Conservation (phyloP, 1,284 basidiomycete species). For the Phellinidium pouzarii region DNA sequence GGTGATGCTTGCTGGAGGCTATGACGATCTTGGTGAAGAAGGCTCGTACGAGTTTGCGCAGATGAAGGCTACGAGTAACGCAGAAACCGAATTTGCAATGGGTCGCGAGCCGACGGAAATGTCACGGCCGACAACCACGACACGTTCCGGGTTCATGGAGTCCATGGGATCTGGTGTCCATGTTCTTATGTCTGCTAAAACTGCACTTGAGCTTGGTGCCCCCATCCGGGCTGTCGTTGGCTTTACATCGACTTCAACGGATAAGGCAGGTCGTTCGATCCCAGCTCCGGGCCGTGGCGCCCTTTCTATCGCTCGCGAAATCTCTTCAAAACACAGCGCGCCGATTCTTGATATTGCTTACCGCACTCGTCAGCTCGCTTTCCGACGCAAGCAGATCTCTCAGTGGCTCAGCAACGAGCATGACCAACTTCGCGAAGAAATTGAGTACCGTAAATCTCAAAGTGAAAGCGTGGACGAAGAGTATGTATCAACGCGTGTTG, state of each 20-base stretch:
- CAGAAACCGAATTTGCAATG: constrained; percentile 95
- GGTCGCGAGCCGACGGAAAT: constrained; percentile 98
- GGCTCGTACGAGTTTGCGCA: constrained; percentile 97
- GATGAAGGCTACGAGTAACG: constrained; percentile 99
- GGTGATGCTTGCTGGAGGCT: constrained; percentile 98
- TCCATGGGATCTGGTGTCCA: constrained; percentile 96
- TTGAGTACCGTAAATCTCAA: constrained; percentile 53
- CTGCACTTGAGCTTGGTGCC: constrained; percentile 89
- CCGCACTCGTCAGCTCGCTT: constrained; percentile 84
- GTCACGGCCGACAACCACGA: constrained; percentile 95
- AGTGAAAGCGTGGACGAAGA: constrained; percentile 54
- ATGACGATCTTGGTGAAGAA: constrained; percentile 96
- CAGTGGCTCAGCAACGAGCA: constrained; percentile 92
- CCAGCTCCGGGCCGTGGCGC: constrained; percentile 91
- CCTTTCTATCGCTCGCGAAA: constrained; percentile 79
- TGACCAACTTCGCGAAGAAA: constrained; percentile 72
- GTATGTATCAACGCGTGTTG: constrained; percentile 68
- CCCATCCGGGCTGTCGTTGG: constrained; percentile 92
- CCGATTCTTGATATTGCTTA: constrained; percentile 81
- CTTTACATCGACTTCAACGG: constrained; percentile 95
- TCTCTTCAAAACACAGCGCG: constrained; percentile 65
- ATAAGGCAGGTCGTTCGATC: constrained; percentile 92
- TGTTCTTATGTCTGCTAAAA: constrained; percentile 94
- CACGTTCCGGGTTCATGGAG: constrained; percentile 97
- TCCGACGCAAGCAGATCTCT: constrained; percentile 89